Evolutionary conservation across 2,329 filamentous ascomycete genomes (phyloP).

Genomic region (Aspergillus sp.): DNA sequence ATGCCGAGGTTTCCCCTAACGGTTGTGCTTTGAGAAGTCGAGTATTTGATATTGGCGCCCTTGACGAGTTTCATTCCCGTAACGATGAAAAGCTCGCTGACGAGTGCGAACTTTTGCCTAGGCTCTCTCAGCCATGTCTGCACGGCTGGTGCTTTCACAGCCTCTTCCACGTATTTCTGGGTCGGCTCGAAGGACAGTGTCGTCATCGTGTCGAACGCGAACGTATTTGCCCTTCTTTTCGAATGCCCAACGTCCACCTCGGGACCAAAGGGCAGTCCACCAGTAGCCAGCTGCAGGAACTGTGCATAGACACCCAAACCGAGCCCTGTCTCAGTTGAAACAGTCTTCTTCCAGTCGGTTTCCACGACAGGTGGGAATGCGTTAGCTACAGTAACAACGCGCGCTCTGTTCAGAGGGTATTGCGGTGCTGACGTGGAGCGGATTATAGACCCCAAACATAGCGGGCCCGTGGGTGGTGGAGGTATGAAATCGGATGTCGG

Average conservation of each 20-base stretch:
- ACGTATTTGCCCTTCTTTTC: constrained; percentile 18
- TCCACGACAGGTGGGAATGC: constrained; percentile 22
- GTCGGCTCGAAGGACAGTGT: constrained; percentile 29
- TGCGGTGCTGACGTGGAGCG: constrained; percentile 29
- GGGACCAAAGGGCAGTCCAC: constrained; percentile 18
- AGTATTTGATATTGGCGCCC: constrained; percentile 28
- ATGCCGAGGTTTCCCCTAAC: constrained; percentile 22
- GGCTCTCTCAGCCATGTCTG: constrained; percentile 27
- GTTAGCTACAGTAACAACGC: constrained; percentile 19
- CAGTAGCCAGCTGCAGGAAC: constrained; percentile 29
- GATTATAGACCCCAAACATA: constrained; percentile 30
- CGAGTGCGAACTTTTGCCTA: constrained; percentile 23
- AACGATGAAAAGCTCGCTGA: constrained; percentile 22
- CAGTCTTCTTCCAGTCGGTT: constrained; percentile 30
- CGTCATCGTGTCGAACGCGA: constrained; percentile 28
- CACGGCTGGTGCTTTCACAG: constrained; percentile 26
- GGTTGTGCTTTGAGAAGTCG: constrained; percentile 20
- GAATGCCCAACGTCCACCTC: constrained; percentile 25
- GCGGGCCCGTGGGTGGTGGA: constrained; percentile 27
- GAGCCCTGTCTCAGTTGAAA: constrained; percentile 24
- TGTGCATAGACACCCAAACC: constrained; percentile 29
- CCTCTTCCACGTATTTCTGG: constrained; percentile 25
- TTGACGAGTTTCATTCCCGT: constrained; percentile 31
- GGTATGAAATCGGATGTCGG: constrained; percentile 28
- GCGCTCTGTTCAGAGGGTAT: constrained; percentile 25